Percentiles rank a stretch among this genome's conserved stretches.
These are phyloP conservation scores for Coemansia sp. DNA, from an alignment of 192 early-diverging fungal species.

Conservation along the genomic window DNA sequence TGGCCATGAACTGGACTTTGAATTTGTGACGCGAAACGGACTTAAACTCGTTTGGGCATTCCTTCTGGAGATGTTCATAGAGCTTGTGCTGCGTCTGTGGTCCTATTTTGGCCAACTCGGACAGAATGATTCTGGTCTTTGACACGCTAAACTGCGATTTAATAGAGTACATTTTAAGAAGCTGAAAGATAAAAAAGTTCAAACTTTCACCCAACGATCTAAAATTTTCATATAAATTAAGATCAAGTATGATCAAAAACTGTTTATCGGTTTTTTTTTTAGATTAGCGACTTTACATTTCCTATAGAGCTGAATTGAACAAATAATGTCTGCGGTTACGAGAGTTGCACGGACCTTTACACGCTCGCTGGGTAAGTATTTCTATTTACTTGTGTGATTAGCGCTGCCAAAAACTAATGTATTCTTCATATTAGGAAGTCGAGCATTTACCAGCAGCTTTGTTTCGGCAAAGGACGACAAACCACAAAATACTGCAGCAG, in stretches of 20 bases:
- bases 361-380: conserved; percentile 7
- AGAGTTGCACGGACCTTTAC: not conserved
- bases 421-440: conserved; percentile 4
- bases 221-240: not conserved
- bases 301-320: conserved; percentile 3
- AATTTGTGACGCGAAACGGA: conserved; percentile 29
- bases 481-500: not conserved
- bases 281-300: conserved; percentile 1
- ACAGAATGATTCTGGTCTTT: conserved; percentile 38
- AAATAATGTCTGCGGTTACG: conserved; percentile 3
- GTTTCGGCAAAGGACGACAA: not conserved
- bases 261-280: conserved; percentile 2
- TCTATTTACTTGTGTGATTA: not conserved
- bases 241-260: too few relatives aligned
- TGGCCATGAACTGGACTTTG: conserved; percentile 35
- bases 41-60: conserved; percentile 29
- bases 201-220: not conserved
- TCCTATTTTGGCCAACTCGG: conserved; percentile 30
- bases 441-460: conserved; percentile 5
- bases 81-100: conserved; percentile 43
- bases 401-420: not conserved
- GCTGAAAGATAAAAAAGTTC: too few relatives aligned
- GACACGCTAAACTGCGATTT: conserved; percentile 17
- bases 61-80: conserved; percentile 10
- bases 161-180: not conserved